Evolutionary conservation across 2,329 filamentous ascomycete species (phyloP).

Genomic region (Chaetomiaceae sp.): DNA sequence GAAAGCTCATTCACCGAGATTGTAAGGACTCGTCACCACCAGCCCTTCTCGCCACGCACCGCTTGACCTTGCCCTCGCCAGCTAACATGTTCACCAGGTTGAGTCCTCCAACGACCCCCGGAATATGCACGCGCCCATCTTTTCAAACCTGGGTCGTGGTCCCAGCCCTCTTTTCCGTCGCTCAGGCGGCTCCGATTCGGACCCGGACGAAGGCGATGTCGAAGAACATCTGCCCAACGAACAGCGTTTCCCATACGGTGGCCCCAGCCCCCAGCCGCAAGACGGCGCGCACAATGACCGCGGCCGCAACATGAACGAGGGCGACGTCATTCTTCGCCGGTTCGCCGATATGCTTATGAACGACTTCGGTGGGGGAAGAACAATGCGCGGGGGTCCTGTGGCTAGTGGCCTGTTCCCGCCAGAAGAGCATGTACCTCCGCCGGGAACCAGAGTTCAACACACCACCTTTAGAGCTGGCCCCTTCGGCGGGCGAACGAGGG

Average conservation of each 20-base stretch:
- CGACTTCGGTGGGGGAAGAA: slow-evolving; percentile 30
- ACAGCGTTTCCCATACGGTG: not conserved
- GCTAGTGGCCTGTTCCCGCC: slow-evolving; percentile 1
- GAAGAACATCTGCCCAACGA: slow-evolving; percentile 43
- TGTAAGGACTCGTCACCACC: slow-evolving; percentile 50
- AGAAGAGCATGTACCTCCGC: not conserved
- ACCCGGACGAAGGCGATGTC: slow-evolving; percentile 57
- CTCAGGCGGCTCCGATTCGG: slow-evolving; percentile 45
- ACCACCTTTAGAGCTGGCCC: slow-evolving; percentile 37
- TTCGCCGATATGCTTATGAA: slow-evolving; percentile 43
- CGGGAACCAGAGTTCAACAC: slow-evolving; percentile 30
- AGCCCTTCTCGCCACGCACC: not conserved
- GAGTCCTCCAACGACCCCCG: slow-evolving; percentile 60
- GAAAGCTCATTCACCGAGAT: slow-evolving; percentile 78
- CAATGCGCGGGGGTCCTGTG: slow-evolving; percentile 1
- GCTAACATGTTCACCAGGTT: slow-evolving; percentile 40
- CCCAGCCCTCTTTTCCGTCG: slow-evolving; percentile 4
- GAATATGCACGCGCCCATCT: slow-evolving; percentile 21
- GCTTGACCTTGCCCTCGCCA: not conserved
- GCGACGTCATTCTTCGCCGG: slow-evolving; percentile 38
- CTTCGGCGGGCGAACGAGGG: slow-evolving; percentile 35
- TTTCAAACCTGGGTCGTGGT: slow-evolving; percentile 1
- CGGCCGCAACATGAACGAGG: slow-evolving; percentile 18
- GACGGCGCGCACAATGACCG: not conserved
- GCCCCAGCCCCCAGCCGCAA: not conserved